phyloP scores from a whole-genome alignment of 495 filamentous ascomycete species.

The Penicillium turbatum region DNA sequence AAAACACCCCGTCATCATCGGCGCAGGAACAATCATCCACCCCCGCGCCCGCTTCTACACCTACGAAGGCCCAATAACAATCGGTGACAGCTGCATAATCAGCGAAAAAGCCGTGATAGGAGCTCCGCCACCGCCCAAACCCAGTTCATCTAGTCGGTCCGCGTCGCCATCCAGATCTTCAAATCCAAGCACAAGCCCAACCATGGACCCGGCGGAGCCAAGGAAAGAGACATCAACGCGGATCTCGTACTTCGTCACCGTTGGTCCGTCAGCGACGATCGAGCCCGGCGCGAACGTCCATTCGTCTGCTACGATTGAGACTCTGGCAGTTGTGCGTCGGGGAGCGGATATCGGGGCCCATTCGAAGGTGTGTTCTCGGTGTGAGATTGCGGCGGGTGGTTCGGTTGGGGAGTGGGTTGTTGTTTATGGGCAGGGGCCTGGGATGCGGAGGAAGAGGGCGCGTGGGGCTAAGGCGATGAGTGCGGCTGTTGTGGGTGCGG shows the following conservation, averaged over 20 bases:
- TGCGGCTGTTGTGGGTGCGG: conserved; percentile 22
- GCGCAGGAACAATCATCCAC: conserved; percentile 72
- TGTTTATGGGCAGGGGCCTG: conserved; percentile 39
- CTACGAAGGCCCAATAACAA: conserved; percentile 60
- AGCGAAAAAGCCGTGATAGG: conserved; percentile 67
- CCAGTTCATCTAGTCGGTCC: conserved; percentile 7
- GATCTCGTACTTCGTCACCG: conserved; percentile 34
- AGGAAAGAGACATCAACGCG: conserved; percentile 21
- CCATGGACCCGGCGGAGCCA: neutral
- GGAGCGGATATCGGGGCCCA: conserved; percentile 37
- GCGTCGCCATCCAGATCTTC: conserved; percentile 10
- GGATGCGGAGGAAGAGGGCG: conserved; percentile 33
- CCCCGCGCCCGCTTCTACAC: conserved; percentile 71
- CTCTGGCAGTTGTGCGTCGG: conserved; percentile 27
- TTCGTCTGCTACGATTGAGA: conserved; percentile 34
- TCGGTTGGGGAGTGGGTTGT: conserved; percentile 40
- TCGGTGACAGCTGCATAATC: conserved; percentile 72
- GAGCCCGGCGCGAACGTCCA: conserved; percentile 36
- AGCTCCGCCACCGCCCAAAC: conserved; percentile 25
- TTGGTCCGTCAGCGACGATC: conserved; percentile 33
- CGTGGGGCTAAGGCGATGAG: conserved; percentile 20
- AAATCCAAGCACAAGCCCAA: neutral
- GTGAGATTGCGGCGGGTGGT: conserved; percentile 27
- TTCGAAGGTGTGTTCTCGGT: conserved; percentile 38
- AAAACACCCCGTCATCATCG: conserved; percentile 65